Conservation (phyloP, 163 green algal species). For the Volvox carteri region DNA sequence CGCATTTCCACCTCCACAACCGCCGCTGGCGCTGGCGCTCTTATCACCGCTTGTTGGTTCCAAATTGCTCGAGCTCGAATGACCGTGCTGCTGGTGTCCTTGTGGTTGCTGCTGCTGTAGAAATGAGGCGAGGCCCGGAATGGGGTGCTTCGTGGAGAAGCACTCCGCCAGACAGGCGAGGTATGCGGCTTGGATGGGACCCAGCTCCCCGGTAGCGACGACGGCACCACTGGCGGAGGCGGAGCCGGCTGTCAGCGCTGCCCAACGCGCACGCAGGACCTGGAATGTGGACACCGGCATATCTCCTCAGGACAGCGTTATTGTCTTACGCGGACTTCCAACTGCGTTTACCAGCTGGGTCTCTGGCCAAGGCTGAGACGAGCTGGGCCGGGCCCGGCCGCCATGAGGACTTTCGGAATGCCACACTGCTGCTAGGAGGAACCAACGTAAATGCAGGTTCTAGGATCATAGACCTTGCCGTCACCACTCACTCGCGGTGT, state of each 20-base stretch:
- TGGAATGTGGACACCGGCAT: too few species aligned
- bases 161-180: conserved; percentile 68
- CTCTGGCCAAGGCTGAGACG: too few species aligned
- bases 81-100: background rate
- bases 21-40: background rate
- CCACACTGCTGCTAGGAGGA: too few species aligned
- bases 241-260: background rate
- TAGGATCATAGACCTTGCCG: too few species aligned
- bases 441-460: too few species aligned
- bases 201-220: conserved; percentile 17
- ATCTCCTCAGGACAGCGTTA: too few species aligned
- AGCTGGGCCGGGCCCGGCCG: too few species aligned
- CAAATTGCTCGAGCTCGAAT: background rate
- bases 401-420: too few species aligned
- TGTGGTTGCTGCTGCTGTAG: conserved; percentile 15
- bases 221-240: background rate
- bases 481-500: too few species aligned
- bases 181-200: conserved; percentile 54
- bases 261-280: conserved; percentile 54
- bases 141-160: conserved; percentile 63
- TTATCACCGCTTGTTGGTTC: too few species aligned
- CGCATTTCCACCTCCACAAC: background rate
- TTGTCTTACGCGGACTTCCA: too few species aligned
- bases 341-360: too few species aligned
- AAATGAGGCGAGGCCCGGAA: conserved; percentile 32